These are phyloP conservation scores for Neopestalotiopsis sp. DNA, from an alignment of 2,329 filamentous ascomycete species.

Conservation along the genomic window DNA sequence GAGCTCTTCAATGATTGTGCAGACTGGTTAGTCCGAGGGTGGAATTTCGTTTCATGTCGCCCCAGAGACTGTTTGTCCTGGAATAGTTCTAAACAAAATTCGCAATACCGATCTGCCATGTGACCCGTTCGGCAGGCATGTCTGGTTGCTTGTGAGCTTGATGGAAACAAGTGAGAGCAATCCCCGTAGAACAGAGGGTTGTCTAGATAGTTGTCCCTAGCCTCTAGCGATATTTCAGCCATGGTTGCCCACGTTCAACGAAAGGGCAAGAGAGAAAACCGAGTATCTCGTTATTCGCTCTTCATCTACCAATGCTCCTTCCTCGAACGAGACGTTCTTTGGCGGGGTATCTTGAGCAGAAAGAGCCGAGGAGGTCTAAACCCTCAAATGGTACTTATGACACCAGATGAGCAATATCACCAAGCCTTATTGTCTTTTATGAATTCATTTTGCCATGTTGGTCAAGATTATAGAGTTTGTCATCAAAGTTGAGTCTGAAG, in stretches of 20 bases:
- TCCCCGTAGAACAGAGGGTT: background rate
- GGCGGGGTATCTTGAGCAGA: too few relatives aligned
- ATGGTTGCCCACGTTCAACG: background rate
- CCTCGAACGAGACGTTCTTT: too few relatives aligned
- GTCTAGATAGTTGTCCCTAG: background rate
- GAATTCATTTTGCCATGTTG: background rate
- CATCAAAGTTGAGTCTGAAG: background rate
- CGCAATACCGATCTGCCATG: background rate
- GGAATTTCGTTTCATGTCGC: background rate
- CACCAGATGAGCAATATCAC: too few relatives aligned
- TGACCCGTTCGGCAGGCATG: slow-evolving; percentile 2
- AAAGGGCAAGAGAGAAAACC: too few relatives aligned
- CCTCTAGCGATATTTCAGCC: background rate
- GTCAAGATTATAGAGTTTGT: background rate
- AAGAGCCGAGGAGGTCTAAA: too few relatives aligned
- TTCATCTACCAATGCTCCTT: too few relatives aligned
- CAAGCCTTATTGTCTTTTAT: background rate
- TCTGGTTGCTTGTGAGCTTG: background rate
- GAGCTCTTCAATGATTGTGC: too few relatives aligned
- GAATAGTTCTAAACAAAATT: background rate
- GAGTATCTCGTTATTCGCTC: too few relatives aligned
- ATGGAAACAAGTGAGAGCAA: background rate
- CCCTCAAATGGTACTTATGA: too few relatives aligned
- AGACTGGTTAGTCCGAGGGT: background rate
- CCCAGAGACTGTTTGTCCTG: background rate